phyloP scores from a whole-genome alignment of 2,329 filamentous ascomycete species.

The Fusarium coicis region DNA sequence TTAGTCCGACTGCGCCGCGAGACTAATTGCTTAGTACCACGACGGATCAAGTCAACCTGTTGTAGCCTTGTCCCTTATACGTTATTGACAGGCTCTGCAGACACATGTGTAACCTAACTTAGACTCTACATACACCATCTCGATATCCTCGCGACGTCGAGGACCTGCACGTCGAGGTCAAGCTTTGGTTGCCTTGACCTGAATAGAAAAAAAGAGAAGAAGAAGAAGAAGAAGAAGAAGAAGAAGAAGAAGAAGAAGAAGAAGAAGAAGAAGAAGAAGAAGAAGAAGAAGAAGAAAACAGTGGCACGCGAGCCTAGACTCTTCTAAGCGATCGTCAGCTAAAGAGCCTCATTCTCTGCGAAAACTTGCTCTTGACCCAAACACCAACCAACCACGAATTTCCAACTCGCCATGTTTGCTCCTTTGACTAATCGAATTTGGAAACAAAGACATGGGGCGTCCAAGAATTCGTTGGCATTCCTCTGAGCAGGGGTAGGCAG shows the following conservation, averaged over 20 bases:
- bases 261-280: too few species aligned
- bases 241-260: not conserved
- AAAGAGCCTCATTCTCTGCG: conserved; percentile 8
- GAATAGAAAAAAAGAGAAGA: not conserved
- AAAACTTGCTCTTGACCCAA: not conserved
- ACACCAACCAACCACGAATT: not conserved
- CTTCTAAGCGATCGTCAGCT: not conserved
- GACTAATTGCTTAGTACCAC: not conserved
- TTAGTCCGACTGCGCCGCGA: not conserved
- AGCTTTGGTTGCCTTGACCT: not conserved
- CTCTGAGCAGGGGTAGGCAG: not conserved
- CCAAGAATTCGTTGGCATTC: not conserved
- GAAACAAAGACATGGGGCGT: conserved; percentile 5
- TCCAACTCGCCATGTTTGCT: not conserved
- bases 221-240: not conserved
- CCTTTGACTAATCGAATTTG: not conserved
- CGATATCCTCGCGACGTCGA: conserved; percentile 3
- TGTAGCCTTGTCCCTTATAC: not conserved
- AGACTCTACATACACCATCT: conserved; percentile 11
- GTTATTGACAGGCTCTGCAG: not conserved
- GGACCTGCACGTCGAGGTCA: not conserved
- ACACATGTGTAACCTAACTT: not conserved
- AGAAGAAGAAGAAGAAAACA: not conserved
- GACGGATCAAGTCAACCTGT: not conserved
- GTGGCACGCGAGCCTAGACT: not conserved